These are phyloP conservation scores for Lipomyces oligophaga DNA, from an alignment of 805 yeast genomes.

Conservation along the genomic window DNA sequence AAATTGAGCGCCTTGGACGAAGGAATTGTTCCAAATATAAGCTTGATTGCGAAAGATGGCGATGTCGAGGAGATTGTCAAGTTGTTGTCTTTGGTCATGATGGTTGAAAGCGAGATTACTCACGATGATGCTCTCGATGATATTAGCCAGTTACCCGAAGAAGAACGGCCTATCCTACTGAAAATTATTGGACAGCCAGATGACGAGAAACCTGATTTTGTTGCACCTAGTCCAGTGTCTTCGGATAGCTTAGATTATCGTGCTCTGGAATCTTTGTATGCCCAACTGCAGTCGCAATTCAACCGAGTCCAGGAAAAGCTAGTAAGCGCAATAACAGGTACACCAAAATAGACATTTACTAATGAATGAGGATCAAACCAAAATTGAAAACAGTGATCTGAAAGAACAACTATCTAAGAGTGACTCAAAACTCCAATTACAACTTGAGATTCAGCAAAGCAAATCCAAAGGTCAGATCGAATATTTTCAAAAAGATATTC, in stretches of 20 bases:
- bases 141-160: background rate
- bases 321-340: background rate
- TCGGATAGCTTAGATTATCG: conserved; percentile 2
- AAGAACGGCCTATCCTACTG: background rate
- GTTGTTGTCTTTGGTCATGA: conserved; percentile 6
- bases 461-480: conserved; percentile 19
- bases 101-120: background rate
- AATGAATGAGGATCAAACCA: background rate
- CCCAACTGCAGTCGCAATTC: conserved; percentile 12
- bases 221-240: conserved; percentile 4
- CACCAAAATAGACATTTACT: background rate
- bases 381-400: conserved; percentile 4
- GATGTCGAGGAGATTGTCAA: conserved; percentile 11
- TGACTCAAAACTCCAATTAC: conserved; percentile 10
- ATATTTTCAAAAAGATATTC: conserved; percentile 20
- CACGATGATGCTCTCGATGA: background rate
- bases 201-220: background rate
- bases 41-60: conserved; percentile 25
- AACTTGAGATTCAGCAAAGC: conserved; percentile 14
- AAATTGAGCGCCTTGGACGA: background rate
- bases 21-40: conserved; percentile 19
- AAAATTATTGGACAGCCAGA: background rate
- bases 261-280: conserved; percentile 8
- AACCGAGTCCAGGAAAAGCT: conserved; percentile 5
- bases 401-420: background rate